Evolutionary conservation across 805 yeast species (phyloP), one percentile per base, ranked within the genome.

Genomic region (Clavispora santaluciae): DNA sequence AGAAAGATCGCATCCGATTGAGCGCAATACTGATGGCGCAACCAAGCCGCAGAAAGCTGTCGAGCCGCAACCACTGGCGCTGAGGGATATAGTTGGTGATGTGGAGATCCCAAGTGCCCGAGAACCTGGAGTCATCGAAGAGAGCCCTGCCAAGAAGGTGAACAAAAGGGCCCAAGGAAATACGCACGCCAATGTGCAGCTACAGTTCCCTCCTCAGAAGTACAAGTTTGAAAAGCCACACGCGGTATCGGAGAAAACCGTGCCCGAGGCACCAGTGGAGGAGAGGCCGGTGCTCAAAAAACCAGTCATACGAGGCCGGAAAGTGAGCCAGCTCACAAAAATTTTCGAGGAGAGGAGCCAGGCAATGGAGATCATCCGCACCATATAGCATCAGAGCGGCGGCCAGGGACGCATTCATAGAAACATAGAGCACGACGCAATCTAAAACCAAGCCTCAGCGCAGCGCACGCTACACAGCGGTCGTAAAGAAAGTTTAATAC

Each of bases 271-370:
- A 4, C 17, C 42, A 13, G 42, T 10, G 9, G 25, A 17, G 15
- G 24, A 39, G 21, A 36, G 25, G 4, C 33, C 33, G 10, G 43
- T 40, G 6, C 18, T 36, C 30, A 60, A 57, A 35, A 60, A 59
- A 41, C 73, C 73, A 5, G 77, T 77, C 6, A 66, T 75, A 10
- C 56, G 80, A 13, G 81, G 79, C 10, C 67, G 75, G 39, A 78
- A 76, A 57, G 87, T 82, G 1, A 76, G 79, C 10, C 80, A 76
- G 52, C 62, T 82, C 43, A 83, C 87, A 2, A 73, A 71, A 43
- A 58, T 81, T 29, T 82, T 77, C 48, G 89, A 82, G 53, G 86
- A 81, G 53, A 64, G 83, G 48, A 56, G 65, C 4, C 61, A 67
- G 41, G 75, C 71, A 2, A 51, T 67, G 36, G 70, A 67, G 40